Conservation (phyloP, 768 basidiomycete genomes). For the Pilatotrama ljubarskyi region DNA sequence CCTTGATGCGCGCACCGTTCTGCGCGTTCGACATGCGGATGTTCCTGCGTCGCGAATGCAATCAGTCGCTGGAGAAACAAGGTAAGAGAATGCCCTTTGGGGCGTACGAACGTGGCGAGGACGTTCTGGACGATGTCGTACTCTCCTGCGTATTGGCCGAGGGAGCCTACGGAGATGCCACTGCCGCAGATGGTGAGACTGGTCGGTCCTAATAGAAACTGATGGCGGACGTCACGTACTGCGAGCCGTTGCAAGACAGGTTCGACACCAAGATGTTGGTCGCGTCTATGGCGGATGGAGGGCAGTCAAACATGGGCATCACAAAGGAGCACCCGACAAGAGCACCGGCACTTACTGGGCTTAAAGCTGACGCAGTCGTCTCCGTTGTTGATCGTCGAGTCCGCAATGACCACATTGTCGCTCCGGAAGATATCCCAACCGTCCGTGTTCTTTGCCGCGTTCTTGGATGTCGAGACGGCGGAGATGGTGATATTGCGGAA, state of each 20-base stretch:
- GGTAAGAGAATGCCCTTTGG: too few species aligned
- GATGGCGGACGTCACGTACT: constrained; percentile 36
- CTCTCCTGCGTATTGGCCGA: constrained; percentile 50
- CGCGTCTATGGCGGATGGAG: constrained; percentile 32
- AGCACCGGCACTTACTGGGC: constrained; percentile 38
- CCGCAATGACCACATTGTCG: constrained; percentile 46
- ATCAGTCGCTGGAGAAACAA: background rate
- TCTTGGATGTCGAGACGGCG: constrained; percentile 45
- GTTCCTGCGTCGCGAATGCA: constrained; percentile 36
- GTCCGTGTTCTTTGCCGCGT: constrained; percentile 52
- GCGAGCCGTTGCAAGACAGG: constrained; percentile 59
- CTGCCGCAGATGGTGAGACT: constrained; percentile 29
- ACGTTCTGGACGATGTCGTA: constrained; percentile 67
- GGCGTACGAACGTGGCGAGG: constrained; percentile 44
- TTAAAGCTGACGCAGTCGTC: constrained; percentile 66
- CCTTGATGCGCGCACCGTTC: constrained; percentile 70
- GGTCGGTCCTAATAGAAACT: background rate
- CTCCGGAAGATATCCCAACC: constrained; percentile 67
- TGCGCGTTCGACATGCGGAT: constrained; percentile 61
- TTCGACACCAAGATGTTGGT: constrained; percentile 60
- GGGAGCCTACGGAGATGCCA: constrained; percentile 60
- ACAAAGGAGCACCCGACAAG: too few species aligned
- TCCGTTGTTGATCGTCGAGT: constrained; percentile 53
- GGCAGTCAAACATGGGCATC: too few species aligned
- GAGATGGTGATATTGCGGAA: constrained; percentile 49